phyloP scores from a whole-genome alignment of 148 eudicot species.

The Salicornia ramosissima region DNA sequence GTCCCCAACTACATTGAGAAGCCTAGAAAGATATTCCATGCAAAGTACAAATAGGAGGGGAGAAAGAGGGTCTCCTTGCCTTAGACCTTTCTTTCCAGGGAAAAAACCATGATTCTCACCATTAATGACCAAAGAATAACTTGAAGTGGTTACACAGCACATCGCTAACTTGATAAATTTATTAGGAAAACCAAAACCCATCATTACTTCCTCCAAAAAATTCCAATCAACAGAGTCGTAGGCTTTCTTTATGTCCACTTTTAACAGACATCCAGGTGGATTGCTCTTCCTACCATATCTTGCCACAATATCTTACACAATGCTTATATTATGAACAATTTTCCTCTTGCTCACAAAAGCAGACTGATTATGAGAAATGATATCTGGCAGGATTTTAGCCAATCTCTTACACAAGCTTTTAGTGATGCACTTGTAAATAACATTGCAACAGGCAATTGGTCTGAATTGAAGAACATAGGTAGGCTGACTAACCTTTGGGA shows the following conservation, averaged over 20 bases:
- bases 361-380: not conserved
- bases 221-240: not conserved
- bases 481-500: not conserved
- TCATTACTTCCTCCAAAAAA: not conserved
- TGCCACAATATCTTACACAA: not conserved
- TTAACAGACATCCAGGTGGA: not conserved
- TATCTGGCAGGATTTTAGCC: not conserved
- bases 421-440: not conserved
- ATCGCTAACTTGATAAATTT: too few relatives aligned
- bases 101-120: not conserved
- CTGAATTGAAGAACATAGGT: not conserved
- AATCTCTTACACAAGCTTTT: not conserved
- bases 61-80: not conserved
- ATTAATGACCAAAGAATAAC: not conserved
- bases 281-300: not conserved
- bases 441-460: not conserved
- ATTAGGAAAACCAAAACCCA: not conserved
- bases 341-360: not conserved
- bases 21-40: not conserved
- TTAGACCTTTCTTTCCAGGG: not conserved
- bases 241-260: not conserved
- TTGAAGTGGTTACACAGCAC: not conserved
- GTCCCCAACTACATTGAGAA: not conserved
- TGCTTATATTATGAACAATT: not conserved
- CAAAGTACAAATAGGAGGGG: not conserved